A percentile compares a stretch with the other conserved stretches of the same genome.
phyloP scores from a whole-genome alignment of 305 asterid genomes.

The Euphrasia arctica region DNA sequence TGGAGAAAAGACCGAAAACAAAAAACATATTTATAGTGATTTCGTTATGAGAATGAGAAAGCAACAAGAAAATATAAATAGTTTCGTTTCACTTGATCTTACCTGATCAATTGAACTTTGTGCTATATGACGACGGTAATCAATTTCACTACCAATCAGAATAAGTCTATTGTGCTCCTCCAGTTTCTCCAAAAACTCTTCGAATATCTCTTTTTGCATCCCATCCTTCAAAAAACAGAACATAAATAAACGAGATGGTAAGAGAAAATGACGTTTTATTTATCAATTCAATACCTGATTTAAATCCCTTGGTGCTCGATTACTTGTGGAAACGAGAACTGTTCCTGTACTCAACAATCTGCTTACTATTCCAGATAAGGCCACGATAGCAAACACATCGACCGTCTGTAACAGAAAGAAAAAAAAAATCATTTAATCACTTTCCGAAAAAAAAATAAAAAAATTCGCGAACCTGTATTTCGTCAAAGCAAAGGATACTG shows the following conservation, averaged over 20 bases:
- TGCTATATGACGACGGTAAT: slow-evolving; percentile 85
- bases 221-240: slow-evolving; percentile 64
- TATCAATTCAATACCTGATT: slow-evolving; percentile 61
- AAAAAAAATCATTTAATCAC: neutral
- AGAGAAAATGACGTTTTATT: neutral
- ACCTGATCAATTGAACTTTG: slow-evolving; percentile 71
- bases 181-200: slow-evolving; percentile 57
- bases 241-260: neutral
- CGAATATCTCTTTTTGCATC: slow-evolving; percentile 92
- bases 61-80: no score
- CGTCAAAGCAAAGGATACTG: slow-evolving; percentile 90
- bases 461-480: slow-evolving; percentile 64
- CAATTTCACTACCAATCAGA: slow-evolving; percentile 88
- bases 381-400: slow-evolving; percentile 96
- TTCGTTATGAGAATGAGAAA: no score
- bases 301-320: slow-evolving; percentile 88
- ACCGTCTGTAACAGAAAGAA: slow-evolving; percentile 66
- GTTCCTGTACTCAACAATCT: slow-evolving; percentile 93
- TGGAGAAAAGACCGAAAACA: slow-evolving; percentile 36
- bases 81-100: slow-evolving; percentile 27
- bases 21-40: no score
- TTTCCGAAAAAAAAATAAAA: neutral
- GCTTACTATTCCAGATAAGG: slow-evolving; percentile 92
- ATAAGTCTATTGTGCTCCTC: slow-evolving; percentile 73
- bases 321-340: slow-evolving; percentile 95